A percentile compares a stretch with the other conserved stretches of the same genome.
Evolutionary conservation across 2,329 filamentous ascomycete species (phyloP).

Genomic region (Diaporthe sp.): DNA sequence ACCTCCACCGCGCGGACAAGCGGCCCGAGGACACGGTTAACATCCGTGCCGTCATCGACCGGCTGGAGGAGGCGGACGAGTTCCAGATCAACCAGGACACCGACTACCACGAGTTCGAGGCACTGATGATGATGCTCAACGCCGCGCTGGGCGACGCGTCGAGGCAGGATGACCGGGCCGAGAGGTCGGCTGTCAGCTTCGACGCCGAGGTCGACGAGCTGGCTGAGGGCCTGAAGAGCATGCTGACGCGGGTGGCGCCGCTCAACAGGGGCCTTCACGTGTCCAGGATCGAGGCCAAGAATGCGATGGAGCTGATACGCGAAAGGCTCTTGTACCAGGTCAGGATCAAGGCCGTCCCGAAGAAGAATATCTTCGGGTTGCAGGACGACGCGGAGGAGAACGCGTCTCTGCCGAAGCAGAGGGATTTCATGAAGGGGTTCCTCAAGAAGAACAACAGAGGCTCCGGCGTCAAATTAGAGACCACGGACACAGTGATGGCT

Average conservation of each 20-base stretch:
- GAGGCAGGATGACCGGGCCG: constrained; percentile 43
- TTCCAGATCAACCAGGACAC: constrained; percentile 70
- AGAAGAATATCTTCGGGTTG: constrained; percentile 65
- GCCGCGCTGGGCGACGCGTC: constrained; percentile 78
- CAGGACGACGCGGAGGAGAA: constrained; percentile 55
- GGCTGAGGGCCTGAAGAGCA: constrained; percentile 68
- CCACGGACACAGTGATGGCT: constrained; percentile 23
- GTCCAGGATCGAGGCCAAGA: constrained; percentile 82
- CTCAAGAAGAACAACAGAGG: constrained; percentile 48
- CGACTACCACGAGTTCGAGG: constrained; percentile 78
- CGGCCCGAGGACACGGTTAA: constrained; percentile 58
- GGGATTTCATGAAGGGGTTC: constrained; percentile 65
- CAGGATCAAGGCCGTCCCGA: constrained; percentile 72
- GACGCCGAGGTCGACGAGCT: constrained; percentile 80
- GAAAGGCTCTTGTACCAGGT: constrained; percentile 80
- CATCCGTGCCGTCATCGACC: constrained; percentile 60
- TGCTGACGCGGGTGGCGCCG: constrained; percentile 77
- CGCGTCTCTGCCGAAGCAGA: constrained; percentile 58
- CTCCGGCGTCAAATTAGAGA: neutral
- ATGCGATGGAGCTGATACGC: constrained; percentile 79
- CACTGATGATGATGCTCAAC: constrained; percentile 78
- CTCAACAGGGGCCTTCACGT: constrained; percentile 78
- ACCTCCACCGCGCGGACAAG: constrained; percentile 57
- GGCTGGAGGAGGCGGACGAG: constrained; percentile 59
- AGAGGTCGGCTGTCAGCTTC: constrained; percentile 60